A percentile compares a stretch with the other conserved stretches of the same genome.
phyloP scores from a whole-genome alignment of 441 rosid genomes.

The Gossypium aridum region DNA sequence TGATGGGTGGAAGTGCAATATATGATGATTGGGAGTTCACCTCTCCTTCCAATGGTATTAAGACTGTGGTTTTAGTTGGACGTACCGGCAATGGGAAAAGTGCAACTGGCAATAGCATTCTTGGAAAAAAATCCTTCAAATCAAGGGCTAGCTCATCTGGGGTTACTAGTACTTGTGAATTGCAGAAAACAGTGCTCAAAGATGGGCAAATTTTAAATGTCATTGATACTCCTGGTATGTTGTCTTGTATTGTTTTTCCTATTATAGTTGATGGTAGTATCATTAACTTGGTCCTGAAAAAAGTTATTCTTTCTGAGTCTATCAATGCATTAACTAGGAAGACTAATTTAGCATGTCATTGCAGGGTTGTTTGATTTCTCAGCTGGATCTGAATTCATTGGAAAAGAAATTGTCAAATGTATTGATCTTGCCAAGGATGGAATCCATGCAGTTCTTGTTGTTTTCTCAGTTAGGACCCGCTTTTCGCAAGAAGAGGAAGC shows the following conservation, averaged over 20 bases:
- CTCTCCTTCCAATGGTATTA: slow-evolving; percentile 32
- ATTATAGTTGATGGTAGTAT: neutral
- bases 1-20: slow-evolving; percentile 68
- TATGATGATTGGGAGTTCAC: slow-evolving; percentile 82
- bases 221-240: slow-evolving; percentile 82
- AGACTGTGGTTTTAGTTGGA: slow-evolving; percentile 71
- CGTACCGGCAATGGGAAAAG: slow-evolving; percentile 93
- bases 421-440: slow-evolving; percentile 78
- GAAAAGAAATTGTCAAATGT: slow-evolving; percentile 75
- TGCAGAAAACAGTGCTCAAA: slow-evolving; percentile 34
- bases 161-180: slow-evolving; percentile 59
- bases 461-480: slow-evolving; percentile 57
- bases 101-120: slow-evolving; percentile 83
- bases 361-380: slow-evolving; percentile 78
- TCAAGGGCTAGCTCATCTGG: slow-evolving; percentile 60
- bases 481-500: slow-evolving; percentile 64
- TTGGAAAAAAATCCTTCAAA: slow-evolving; percentile 62
- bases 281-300: neutral
- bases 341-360: neutral
- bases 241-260: neutral
- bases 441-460: slow-evolving; percentile 70
- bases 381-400: slow-evolving; percentile 45
- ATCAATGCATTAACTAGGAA: neutral
- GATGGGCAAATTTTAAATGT: slow-evolving; percentile 68
- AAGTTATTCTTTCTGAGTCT: neutral